Conservation (phyloP, 176 grass and related monocot species). For the Coix lacrymajobi region DNA sequence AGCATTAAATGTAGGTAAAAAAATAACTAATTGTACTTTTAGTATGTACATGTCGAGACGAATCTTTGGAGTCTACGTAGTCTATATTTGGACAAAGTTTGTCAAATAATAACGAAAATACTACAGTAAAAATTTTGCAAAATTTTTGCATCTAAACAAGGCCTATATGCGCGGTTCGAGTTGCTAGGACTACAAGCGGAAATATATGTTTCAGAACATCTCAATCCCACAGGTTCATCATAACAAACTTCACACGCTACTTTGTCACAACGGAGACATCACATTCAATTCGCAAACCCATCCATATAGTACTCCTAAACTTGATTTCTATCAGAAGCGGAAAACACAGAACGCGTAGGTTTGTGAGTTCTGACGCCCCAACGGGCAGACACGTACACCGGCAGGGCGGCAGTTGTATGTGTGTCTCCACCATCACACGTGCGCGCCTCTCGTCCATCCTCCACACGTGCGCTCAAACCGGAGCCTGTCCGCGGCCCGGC, state of each 20-base stretch:
- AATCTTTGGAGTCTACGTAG: too few species aligned
- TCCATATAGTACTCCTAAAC: not conserved
- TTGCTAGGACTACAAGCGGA: too few species aligned
- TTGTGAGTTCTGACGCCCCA: not conserved
- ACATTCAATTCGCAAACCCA: not conserved
- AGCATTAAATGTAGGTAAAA: too few species aligned
- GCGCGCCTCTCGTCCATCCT: conserved; percentile 1
- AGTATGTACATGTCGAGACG: too few species aligned
- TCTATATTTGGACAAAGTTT: too few species aligned
- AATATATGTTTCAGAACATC: too few species aligned
- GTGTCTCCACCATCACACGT: conserved; percentile 32
- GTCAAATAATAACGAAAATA: too few species aligned
- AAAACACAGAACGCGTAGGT: not conserved
- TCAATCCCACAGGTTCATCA: not conserved
- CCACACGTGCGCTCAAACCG: conserved; percentile 40
- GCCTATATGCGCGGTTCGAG: too few species aligned
- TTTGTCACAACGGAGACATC: not conserved
- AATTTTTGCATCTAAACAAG: too few species aligned
- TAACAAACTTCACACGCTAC: not conserved
- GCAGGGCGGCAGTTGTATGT: not conserved
- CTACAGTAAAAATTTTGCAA: too few species aligned
- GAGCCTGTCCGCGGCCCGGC: not conserved
- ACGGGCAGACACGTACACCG: not conserved
- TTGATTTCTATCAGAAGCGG: not conserved
- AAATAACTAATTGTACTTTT: too few species aligned